A percentile compares a stretch with the other conserved stretches of the same genome.
Conservation (phyloP, 345 rosid species). For the Citrus mangshanensis region DNA sequence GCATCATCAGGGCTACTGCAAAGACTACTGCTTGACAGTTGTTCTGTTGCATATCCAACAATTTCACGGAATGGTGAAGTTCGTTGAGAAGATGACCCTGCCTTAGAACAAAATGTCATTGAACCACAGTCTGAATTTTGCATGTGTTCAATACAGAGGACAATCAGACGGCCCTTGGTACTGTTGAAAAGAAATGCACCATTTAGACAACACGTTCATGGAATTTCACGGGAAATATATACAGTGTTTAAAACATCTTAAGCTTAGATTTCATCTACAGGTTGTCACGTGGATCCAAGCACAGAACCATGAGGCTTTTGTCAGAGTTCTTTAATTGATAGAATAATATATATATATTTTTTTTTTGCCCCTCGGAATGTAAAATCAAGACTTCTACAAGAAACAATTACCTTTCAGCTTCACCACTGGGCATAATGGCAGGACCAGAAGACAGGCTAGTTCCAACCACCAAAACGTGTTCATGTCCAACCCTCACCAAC, state of each 20-base stretch:
- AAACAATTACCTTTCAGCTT: slow-evolving; percentile 83
- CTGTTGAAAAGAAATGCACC: slow-evolving; percentile 39
- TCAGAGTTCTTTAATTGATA: background rate
- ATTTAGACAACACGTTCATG: slow-evolving; percentile 1
- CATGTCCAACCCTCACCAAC: slow-evolving; percentile 76
- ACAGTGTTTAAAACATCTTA: background rate
- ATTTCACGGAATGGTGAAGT: slow-evolving; percentile 83
- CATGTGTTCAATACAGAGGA: slow-evolving; percentile 63
- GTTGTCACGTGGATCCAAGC: background rate
- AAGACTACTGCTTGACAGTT: slow-evolving; percentile 74
- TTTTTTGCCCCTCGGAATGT: background rate
- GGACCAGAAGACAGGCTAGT: slow-evolving; percentile 90
- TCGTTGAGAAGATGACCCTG: slow-evolving; percentile 69
- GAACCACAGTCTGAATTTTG: slow-evolving; percentile 81
- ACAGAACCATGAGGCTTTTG: background rate
- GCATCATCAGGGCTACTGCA: slow-evolving; percentile 85
- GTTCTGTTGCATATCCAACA: slow-evolving; percentile 64
- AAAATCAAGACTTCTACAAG: background rate
- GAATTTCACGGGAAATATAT: background rate
- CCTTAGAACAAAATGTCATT: slow-evolving; percentile 60
- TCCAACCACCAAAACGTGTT: slow-evolving; percentile 82
- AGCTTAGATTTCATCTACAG: background rate
- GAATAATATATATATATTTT: too few species aligned
- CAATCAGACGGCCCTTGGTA: slow-evolving; percentile 85
- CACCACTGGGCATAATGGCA: slow-evolving; percentile 95